phyloP scores from a whole-genome alignment of 441 rosid genomes.

The Pelargonium citronellum region DNA sequence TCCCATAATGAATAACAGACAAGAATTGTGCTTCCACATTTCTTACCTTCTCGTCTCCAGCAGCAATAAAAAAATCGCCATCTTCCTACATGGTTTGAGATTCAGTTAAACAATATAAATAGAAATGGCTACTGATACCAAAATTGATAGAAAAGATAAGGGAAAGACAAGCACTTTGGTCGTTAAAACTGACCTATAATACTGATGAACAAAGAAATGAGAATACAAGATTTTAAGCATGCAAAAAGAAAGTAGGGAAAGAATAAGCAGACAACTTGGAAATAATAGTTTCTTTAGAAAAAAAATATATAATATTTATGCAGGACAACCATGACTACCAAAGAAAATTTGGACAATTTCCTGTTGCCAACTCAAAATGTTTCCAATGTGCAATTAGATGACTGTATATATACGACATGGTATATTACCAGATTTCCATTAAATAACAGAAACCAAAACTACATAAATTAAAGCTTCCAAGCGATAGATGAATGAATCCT shows the following conservation, averaged over 20 bases:
- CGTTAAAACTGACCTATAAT: not conserved
- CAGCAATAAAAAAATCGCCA: constrained; percentile 70
- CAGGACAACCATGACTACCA: too few species aligned
- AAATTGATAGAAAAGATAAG: not conserved
- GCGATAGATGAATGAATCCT: not conserved
- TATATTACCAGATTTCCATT: not conserved
- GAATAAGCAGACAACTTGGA: not conserved
- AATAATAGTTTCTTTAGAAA: not conserved
- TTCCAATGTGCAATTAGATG: not conserved
- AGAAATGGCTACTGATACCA: not conserved
- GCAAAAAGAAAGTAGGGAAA: not conserved
- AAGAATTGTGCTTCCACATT: constrained; percentile 23
- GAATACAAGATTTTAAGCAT: not conserved
- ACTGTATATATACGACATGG: not conserved
- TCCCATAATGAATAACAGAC: constrained; percentile 13
- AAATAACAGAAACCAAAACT: not conserved
- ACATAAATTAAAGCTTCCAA: not conserved
- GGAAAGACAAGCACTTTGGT: not conserved
- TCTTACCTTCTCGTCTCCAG: constrained; percentile 74
- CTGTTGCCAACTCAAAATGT: not conserved
- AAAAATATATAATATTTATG: too few species aligned
- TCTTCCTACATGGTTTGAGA: constrained; percentile 67
- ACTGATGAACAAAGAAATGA: not conserved
- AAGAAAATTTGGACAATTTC: not conserved
- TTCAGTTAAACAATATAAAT: not conserved